Evolutionary conservation across 192 early-diverging fungal species (phyloP).

Genomic region (Umbelopsis isabellina): DNA sequence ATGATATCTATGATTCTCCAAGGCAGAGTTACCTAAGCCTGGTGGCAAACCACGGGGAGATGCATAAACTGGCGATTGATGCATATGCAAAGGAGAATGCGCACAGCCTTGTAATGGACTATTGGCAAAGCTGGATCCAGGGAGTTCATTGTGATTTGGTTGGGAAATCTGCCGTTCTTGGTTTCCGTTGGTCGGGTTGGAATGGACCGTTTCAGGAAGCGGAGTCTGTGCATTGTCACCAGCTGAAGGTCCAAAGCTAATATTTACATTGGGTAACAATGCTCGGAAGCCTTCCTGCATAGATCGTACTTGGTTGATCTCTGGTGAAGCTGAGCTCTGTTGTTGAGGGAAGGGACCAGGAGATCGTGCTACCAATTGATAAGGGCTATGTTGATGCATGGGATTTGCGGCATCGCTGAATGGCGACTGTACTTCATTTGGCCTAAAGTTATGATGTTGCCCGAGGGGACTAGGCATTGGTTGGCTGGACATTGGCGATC

Average conservation of each 20-base stretch:
- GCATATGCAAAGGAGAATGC: neutral
- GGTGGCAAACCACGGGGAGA: neutral
- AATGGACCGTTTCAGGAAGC: slow-evolving; percentile 32
- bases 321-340: neutral
- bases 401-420: neutral
- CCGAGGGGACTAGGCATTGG: neutral
- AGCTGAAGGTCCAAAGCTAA: slow-evolving; percentile 53
- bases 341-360: neutral
- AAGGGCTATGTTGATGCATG: neutral
- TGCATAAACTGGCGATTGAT: neutral
- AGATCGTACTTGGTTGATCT: slow-evolving; percentile 23
- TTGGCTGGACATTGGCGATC: neutral
- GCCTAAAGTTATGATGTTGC: neutral
- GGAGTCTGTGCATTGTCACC: slow-evolving; percentile 20
- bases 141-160: no score
- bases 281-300: slow-evolving; percentile 60
- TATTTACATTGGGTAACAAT: slow-evolving; percentile 63
- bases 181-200: neutral
- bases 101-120: no score
- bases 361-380: slow-evolving; percentile 2
- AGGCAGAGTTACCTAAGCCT: no score
- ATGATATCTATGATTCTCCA: no score
- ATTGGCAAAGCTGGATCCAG: no score
- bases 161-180: no score
- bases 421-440: neutral